phyloP scores from a whole-genome alignment of 192 early-diverging fungal genomes.

The Chytriomyces sp. region DNA sequence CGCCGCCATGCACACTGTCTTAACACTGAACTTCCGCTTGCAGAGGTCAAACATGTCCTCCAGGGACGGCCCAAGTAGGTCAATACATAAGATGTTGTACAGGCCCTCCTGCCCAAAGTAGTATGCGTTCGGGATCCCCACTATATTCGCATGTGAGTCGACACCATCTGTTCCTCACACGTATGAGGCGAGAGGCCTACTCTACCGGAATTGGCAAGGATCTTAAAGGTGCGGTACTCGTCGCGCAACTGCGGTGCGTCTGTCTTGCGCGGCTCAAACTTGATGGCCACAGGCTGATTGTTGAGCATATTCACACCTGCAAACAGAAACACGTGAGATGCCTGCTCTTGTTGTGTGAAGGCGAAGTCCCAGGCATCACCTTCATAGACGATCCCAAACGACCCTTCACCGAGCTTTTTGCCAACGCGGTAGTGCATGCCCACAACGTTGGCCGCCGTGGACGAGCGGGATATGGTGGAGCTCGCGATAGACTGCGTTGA shows the following conservation, averaged over 20 bases:
- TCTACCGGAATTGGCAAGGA: constrained; percentile 68
- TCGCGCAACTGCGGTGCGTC: constrained; percentile 96
- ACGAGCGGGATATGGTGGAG: constrained; percentile 8
- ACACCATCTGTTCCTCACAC: neutral
- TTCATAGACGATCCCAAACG: constrained; percentile 99
- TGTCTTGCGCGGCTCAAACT: constrained; percentile 95
- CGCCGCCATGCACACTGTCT: constrained; percentile 95
- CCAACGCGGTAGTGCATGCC: constrained; percentile 96
- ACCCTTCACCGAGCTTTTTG: constrained; percentile 95
- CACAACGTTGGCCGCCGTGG: constrained; percentile 69
- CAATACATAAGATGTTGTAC: constrained; percentile 92
- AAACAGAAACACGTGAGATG: neutral
- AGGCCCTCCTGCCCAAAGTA: constrained; percentile 98
- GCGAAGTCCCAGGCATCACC: constrained; percentile 54
- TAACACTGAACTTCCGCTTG: constrained; percentile 84
- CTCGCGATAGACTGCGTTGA: neutral
- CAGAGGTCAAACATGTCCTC: constrained; percentile 98
- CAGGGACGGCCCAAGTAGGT: constrained; percentile 88
- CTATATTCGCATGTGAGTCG: constrained; percentile 30
- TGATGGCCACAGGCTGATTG: constrained; percentile 93
- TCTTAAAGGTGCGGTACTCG: constrained; percentile 94
- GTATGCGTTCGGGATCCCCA: constrained; percentile 86
- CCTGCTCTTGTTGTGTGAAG: neutral
- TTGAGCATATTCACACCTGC: constrained; percentile 82
- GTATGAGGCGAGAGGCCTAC: neutral